Conservation (phyloP, 2,329 filamentous ascomycete genomes). For the Escovopsis sp. region DNA sequence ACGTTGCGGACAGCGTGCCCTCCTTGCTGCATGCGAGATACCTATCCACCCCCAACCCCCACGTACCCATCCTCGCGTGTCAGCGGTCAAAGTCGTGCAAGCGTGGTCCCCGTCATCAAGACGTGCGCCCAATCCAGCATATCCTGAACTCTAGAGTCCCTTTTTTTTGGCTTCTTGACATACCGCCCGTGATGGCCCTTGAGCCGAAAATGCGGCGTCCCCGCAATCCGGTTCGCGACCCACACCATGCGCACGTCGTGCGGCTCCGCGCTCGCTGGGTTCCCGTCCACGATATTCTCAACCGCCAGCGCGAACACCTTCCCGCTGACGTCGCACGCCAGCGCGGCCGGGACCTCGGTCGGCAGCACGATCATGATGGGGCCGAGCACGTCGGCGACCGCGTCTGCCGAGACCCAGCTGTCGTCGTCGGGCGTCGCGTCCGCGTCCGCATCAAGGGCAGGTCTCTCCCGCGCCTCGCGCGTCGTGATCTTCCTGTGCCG, state of each 20-base stretch:
- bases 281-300: conserved; percentile 77
- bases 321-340: conserved; percentile 76
- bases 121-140: no score
- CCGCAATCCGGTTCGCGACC: conserved; percentile 71
- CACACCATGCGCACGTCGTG: conserved; percentile 94
- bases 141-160: no score
- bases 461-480: not conserved
- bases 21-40: conserved; percentile 78
- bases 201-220: conserved; percentile 68
- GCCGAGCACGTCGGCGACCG: conserved; percentile 57
- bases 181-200: conserved; percentile 82
- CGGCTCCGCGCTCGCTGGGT: conserved; percentile 75
- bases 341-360: conserved; percentile 53
- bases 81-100: no score
- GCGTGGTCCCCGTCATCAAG: no score
- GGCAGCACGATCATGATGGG: conserved; percentile 74
- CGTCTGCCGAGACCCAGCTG: conserved; percentile 81
- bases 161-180: conserved; percentile 11
- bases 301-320: conserved; percentile 69
- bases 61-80: no score
- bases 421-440: conserved; percentile 46
- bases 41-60: conserved; percentile 33
- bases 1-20: conserved; percentile 59
- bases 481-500: no score
- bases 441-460: conserved; percentile 6